Evolutionary conservation across 495 filamentous ascomycete genomes (phyloP).

Genomic region (Haplographium delicatum): DNA sequence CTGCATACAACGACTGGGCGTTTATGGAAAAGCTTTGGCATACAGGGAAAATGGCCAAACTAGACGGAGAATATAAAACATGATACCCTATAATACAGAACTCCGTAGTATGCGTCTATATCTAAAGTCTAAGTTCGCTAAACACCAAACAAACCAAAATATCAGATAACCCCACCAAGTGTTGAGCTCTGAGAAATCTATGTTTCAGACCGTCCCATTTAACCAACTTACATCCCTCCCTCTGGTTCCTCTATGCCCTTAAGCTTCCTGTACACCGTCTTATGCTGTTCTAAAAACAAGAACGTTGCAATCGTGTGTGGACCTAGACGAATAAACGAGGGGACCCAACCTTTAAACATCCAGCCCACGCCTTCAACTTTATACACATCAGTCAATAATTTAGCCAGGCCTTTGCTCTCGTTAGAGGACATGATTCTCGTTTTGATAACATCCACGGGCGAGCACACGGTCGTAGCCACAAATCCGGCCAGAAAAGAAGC

Average conservation of each 20-base stretch:
- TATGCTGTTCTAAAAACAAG: slow-evolving; percentile 89
- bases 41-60: slow-evolving; percentile 5
- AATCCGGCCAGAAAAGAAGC: slow-evolving; percentile 85
- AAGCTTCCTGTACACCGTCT: slow-evolving; percentile 56
- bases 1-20: slow-evolving; percentile 21
- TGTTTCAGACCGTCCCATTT: not conserved
- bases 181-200: not conserved
- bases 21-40: slow-evolving; percentile 12
- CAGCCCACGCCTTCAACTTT: slow-evolving; percentile 74
- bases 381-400: slow-evolving; percentile 62
- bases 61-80: slow-evolving; percentile 13
- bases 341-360: slow-evolving; percentile 98
- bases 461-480: slow-evolving; percentile 91
- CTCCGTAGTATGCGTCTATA: slow-evolving; percentile 23
- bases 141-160: slow-evolving; percentile 15
- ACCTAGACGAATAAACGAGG: slow-evolving; percentile 87
- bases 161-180: not conserved
- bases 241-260: slow-evolving; percentile 37
- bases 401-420: slow-evolving; percentile 51
- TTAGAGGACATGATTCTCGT: slow-evolving; percentile 84
- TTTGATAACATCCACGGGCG: slow-evolving; percentile 96
- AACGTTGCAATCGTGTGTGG: slow-evolving; percentile 93
- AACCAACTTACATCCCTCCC: slow-evolving; percentile 9
- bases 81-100: slow-evolving; percentile 20
- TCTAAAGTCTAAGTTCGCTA: slow-evolving; percentile 18